These are phyloP conservation scores for Tuber melanosporum DNA, from an alignment of 495 filamentous ascomycete species.

Conservation along the genomic window DNA sequence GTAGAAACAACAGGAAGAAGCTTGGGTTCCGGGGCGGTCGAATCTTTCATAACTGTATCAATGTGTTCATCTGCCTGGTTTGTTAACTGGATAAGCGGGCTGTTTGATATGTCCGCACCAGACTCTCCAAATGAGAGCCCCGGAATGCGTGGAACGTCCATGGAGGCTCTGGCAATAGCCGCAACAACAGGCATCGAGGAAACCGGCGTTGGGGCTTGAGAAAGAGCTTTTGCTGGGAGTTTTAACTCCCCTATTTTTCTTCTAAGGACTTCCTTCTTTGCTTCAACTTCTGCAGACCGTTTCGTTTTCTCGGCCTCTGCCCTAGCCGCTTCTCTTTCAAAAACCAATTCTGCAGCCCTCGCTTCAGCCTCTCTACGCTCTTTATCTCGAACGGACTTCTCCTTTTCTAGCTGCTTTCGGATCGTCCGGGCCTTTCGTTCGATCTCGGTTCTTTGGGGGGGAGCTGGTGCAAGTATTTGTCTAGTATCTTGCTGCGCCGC, in stretches of 20 bases:
- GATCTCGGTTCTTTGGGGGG: constrained; percentile 22
- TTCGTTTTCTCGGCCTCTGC: constrained; percentile 36
- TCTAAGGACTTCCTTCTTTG: constrained; percentile 54
- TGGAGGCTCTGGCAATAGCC: constrained; percentile 26
- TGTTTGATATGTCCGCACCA: constrained; percentile 20
- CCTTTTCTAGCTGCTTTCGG: constrained; percentile 36
- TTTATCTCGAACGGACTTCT: constrained; percentile 27
- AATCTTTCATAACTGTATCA: constrained; percentile 40
- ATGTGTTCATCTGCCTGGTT: constrained; percentile 13
- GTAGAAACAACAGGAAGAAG: not conserved
- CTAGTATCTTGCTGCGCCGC: constrained; percentile 17
- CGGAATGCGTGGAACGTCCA: constrained; percentile 27
- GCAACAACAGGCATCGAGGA: constrained; percentile 35
- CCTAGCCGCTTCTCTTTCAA: constrained; percentile 36
- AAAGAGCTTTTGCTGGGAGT: constrained; percentile 35
- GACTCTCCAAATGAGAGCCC: constrained; percentile 36
- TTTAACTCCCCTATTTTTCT: constrained; percentile 41
- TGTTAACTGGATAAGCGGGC: constrained; percentile 11
- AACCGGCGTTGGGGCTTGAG: constrained; percentile 35
- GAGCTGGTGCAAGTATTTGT: not conserved
- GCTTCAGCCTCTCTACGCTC: constrained; percentile 40
- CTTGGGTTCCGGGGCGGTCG: constrained; percentile 16
- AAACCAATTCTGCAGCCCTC: constrained; percentile 35
- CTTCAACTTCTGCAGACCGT: constrained; percentile 43
- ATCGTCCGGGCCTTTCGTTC: constrained; percentile 36